Evolutionary conservation across 805 yeast genomes (phyloP), one percentile per base, ranked within the genome.

Genomic region (Tetrapisispora fleetii): DNA sequence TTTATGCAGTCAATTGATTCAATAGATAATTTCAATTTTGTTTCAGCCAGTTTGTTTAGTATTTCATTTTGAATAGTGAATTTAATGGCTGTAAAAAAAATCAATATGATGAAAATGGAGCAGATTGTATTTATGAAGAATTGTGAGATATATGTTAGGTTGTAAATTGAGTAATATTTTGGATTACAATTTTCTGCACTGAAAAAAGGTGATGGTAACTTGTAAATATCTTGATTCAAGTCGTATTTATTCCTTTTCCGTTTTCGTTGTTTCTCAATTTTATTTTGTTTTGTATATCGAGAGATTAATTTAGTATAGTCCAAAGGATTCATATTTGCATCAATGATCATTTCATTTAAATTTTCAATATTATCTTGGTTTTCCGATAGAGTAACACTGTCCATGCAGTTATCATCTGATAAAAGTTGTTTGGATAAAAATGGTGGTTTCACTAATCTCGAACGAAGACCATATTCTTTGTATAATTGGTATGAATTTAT

Each of bases 1-100:
- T 76, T 63, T 21, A 72, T 64, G 62, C 91, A 84, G 24, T 67
- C 67, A 8, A 74, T 75, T 1, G 81, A 76, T 53, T 81, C 81
- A 39, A 76, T 63, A 11, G 73, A 59, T 7, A 78, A 53, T 28
- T 74, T 72, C 3, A 69, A 58, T 11, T 77, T 64, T n/a, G 45
- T 46, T 7, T 40, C n/a, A 3, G 21, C 13, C 8, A 46, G 21
- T 27, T 24, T 19, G 16, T 32, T 11, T 14, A 32, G 2, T 22
- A 46, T 40, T n/a, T 46, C 48, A 36, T 36, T 41, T 30, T 41
- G 2, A 18, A 28, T 27, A 1, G 36, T 10, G n/a, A 13, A 16
- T 33, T 46, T 35, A 2, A 40, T 3, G 11, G 37, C 35, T 11
- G 17, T 45, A 11, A 45, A 14, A 5, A 21, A 6, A 7, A 45